Conservation (phyloP, 192 early-diverging fungal genomes). For the Gaertneriomyces sp. region DNA sequence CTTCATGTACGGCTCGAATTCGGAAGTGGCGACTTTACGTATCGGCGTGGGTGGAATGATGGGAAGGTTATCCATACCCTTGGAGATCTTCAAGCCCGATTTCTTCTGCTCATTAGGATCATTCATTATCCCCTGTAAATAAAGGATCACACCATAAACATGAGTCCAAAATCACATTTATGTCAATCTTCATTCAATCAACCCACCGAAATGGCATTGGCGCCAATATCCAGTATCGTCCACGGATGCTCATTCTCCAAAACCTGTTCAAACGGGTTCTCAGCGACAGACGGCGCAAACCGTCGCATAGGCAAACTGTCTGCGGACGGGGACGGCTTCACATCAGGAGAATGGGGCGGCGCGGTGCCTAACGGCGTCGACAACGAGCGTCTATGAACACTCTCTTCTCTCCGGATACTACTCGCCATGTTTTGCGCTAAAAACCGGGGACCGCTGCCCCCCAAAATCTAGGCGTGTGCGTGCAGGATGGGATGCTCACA, state of each 20-base stretch:
- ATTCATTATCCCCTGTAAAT: slow-evolving; percentile 62
- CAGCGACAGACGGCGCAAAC: neutral
- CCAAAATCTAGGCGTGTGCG: too few species aligned
- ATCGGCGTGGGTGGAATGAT: slow-evolving; percentile 58
- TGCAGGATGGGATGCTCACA: too few species aligned
- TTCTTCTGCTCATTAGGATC: slow-evolving; percentile 58
- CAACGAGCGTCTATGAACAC: slow-evolving; percentile 10
- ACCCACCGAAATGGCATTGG: slow-evolving; percentile 66
- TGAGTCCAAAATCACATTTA: neutral
- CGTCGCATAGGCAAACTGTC: slow-evolving; percentile 7
- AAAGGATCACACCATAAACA: neutral
- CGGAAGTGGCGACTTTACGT: slow-evolving; percentile 61
- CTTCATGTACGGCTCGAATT: slow-evolving; percentile 84
- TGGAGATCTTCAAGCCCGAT: slow-evolving; percentile 33
- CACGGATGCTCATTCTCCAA: slow-evolving; percentile 49
- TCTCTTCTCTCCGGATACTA: neutral
- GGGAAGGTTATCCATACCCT: slow-evolving; percentile 46
- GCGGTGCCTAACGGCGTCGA: slow-evolving; percentile 13
- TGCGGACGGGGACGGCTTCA: slow-evolving; percentile 13
- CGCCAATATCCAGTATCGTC: slow-evolving; percentile 72
- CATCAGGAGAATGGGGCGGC: neutral
- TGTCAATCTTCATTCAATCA: neutral
- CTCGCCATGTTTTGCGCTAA: too few species aligned
- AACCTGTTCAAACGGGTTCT: slow-evolving; percentile 39
- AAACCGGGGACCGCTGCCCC: too few species aligned